Percentiles rank a stretch among this genome's conserved stretches.
phyloP scores from a whole-genome alignment of 257 asterid species.

The Plantago major region DNA sequence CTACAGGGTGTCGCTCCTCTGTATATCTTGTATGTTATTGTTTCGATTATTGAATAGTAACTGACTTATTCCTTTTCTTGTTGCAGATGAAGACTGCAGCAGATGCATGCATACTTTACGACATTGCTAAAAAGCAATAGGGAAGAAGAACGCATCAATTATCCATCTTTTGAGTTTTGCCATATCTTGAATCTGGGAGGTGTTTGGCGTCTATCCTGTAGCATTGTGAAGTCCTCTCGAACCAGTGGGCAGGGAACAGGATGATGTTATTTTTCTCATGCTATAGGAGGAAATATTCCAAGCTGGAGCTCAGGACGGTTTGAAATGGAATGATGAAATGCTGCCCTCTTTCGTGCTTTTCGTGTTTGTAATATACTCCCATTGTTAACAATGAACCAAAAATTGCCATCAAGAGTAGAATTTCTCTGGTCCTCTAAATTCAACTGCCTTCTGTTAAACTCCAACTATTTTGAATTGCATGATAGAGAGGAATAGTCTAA shows the following conservation, averaged over 20 bases:
- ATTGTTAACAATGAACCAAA: slow-evolving; percentile 8
- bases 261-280: not conserved
- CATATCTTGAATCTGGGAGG: slow-evolving; percentile 11
- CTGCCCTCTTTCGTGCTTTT: slow-evolving; percentile 2
- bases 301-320: slow-evolving; percentile 2
- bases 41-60: not conserved
- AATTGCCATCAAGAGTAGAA: too few species aligned
- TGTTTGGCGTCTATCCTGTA: not conserved
- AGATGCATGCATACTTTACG: slow-evolving; percentile 81
- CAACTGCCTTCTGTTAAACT: too few species aligned
- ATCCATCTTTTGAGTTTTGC: not conserved
- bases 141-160: slow-evolving; percentile 12
- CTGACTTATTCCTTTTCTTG: slow-evolving; percentile 20
- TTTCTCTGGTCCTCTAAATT: too few species aligned
- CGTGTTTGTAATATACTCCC: not conserved
- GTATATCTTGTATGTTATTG: not conserved
- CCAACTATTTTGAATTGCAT: too few species aligned
- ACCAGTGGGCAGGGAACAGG: too few species aligned
- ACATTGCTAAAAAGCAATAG: slow-evolving; percentile 68
- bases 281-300: not conserved
- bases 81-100: slow-evolving; percentile 91
- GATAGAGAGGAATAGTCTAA: too few species aligned
- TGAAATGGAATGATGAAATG: slow-evolving; percentile 5
- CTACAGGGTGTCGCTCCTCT: not conserved
- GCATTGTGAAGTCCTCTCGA: too few species aligned